A percentile compares a stretch with the other conserved stretches of the same genome.
phyloP scores from a whole-genome alignment of 2,329 filamentous ascomycete genomes.

The Hyphodiscus sp. region DNA sequence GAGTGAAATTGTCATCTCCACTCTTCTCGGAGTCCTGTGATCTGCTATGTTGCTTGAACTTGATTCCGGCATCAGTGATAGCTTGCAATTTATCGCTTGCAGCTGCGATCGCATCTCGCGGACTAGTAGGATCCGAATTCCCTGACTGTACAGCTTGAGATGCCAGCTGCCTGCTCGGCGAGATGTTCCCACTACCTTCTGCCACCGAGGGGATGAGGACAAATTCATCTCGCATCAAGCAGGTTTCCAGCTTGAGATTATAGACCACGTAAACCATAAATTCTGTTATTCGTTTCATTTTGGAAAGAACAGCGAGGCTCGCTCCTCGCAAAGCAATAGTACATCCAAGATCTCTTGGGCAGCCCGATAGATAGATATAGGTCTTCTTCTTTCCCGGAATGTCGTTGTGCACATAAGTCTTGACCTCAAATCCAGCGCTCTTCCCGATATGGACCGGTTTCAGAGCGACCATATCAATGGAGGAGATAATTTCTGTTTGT shows the following conservation, averaged over 20 bases:
- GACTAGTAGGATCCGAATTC: slow-evolving; percentile 1
- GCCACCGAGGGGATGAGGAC: slow-evolving; percentile 68
- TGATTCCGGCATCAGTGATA: slow-evolving; percentile 11
- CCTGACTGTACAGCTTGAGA: slow-evolving; percentile 8
- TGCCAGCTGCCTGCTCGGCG: slow-evolving; percentile 28
- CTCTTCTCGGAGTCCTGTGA: neutral
- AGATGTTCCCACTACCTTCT: slow-evolving; percentile 39
- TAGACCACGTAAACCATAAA: slow-evolving; percentile 99
- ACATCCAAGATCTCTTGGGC: slow-evolving; percentile 82
- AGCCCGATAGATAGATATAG: slow-evolving; percentile 91
- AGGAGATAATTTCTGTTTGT: slow-evolving; percentile 87
- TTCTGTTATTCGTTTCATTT: slow-evolving; percentile 88
- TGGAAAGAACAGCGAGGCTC: slow-evolving; percentile 61
- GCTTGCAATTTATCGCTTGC: slow-evolving; percentile 23
- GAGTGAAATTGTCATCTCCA: neutral
- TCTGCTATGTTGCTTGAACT: slow-evolving; percentile 1
- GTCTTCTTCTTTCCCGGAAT: slow-evolving; percentile 77
- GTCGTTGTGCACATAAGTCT: slow-evolving; percentile 81
- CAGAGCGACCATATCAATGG: slow-evolving; percentile 82
- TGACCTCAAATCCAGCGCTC: slow-evolving; percentile 86
- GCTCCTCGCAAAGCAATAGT: slow-evolving; percentile 88
- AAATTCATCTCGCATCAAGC: slow-evolving; percentile 86
- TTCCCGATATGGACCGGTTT: slow-evolving; percentile 69
- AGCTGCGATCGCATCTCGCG: slow-evolving; percentile 16
- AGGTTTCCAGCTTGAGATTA: slow-evolving; percentile 93